Conservation (phyloP, 257 asterid genomes). For the Mentha longifolia region DNA sequence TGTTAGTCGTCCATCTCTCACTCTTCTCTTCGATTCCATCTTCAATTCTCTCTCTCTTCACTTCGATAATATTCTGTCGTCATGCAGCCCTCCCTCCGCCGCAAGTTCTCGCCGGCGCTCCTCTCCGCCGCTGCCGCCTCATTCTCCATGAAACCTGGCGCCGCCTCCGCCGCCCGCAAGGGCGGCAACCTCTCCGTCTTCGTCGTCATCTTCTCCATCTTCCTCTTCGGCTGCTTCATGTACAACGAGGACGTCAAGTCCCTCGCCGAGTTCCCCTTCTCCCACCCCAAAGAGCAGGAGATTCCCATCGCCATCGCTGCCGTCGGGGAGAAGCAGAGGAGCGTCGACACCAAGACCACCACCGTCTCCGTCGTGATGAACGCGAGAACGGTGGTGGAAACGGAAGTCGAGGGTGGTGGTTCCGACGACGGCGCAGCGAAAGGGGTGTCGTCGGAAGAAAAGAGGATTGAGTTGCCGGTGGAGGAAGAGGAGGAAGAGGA, state of each 20-base stretch:
- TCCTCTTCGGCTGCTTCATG: slow-evolving; percentile 85
- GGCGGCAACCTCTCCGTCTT: slow-evolving; percentile 62
- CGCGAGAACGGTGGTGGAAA: slow-evolving; percentile 62
- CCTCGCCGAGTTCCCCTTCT: slow-evolving; percentile 84
- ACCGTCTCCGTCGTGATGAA: slow-evolving; percentile 53
- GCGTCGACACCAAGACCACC: slow-evolving; percentile 26
- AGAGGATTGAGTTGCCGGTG: slow-evolving; percentile 5
- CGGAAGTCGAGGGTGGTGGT: slow-evolving; percentile 42
- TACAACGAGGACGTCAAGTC: slow-evolving; percentile 82
- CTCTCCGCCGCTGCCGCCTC: slow-evolving; percentile 43
- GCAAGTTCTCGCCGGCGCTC: slow-evolving; percentile 53
- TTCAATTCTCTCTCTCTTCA: not conserved
- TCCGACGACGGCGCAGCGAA: not conserved
- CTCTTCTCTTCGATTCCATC: not conserved
- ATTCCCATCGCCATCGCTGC: not conserved
- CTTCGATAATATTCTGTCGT: not conserved
- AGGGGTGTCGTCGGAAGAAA: not conserved
- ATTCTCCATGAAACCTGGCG: slow-evolving; percentile 52
- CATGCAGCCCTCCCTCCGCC: slow-evolving; percentile 71
- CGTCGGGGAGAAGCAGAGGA: not conserved
- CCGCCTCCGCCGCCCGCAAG: slow-evolving; percentile 48
- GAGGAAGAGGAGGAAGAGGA: slow-evolving; percentile 42
- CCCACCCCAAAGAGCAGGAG: slow-evolving; percentile 51
- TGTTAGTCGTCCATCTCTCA: slow-evolving; percentile 21
- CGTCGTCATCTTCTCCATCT: slow-evolving; percentile 63